Evolutionary conservation across 2,329 filamentous ascomycete species (phyloP), one percentile per base, ranked within the genome.

Genomic region (Penicillium sp.): DNA sequence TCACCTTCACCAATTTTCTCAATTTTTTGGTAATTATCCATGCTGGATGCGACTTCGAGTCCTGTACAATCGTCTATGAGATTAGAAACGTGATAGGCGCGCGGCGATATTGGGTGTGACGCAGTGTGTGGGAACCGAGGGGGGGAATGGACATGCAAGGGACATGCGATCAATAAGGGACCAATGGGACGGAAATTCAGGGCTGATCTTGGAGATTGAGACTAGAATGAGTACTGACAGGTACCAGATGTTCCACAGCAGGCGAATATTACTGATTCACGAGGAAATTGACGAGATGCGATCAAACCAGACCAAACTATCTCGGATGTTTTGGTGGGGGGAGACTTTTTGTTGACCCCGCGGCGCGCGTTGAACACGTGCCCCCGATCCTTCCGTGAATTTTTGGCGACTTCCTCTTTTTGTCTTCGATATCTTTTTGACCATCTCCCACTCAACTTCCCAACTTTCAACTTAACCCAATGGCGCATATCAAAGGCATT

Each of bases 1-100:
- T 67, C 79, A 94, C 92, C 92, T 85, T 96, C 92, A 76, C 92
- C 92, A 69, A 96, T 92, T 82, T 96, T 96, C 80, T 96, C 92
- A 70, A 96, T 84, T 80, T 95, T 95, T 78, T 96, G 90, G 76
- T 96, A 96, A 78, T 96, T 95, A 77, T 96, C 91, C 92, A 96
- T 96, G 63, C 57, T 73, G 54, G 29, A 46, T 19, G 24, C 31
- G 26, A 19, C 37, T 51, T 42, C 43, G 36, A 18, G 36, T 50
- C 9, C 24, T 54, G 40, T 6, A 21, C 47, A 54, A 26, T 29
- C 37, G 9, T 37, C 21, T 14, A 36, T 9, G 11, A 44, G 51
- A 26, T 60, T 52, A 62, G 53, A 34, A 34, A 40, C 33, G 21
- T 50, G 26, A 46, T 13, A 37, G 33, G 10, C 23, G 10, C 23